Evolutionary conservation across 75 land plant species (phyloP).

Genomic region (Selaginella tamariscina): DNA sequence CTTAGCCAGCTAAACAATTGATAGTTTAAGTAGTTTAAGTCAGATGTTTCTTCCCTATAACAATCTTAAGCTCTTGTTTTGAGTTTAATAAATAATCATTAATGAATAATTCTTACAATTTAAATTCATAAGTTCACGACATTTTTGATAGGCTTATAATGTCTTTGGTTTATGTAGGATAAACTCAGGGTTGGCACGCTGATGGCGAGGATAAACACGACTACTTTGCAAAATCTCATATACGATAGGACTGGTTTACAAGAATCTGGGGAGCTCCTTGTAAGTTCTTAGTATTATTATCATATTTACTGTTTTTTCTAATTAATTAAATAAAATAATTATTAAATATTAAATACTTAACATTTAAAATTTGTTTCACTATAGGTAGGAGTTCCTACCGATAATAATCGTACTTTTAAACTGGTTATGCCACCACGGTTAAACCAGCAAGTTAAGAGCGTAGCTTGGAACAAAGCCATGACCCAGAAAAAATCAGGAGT

Average conservation of each 20-base stretch:
- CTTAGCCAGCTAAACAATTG: too few species aligned
- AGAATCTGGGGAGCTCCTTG: conserved; percentile 28
- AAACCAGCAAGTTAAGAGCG: conserved; percentile 7
- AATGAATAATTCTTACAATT: too few species aligned
- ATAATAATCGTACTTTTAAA: conserved; percentile 9
- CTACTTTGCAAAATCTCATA: conserved; percentile 17
- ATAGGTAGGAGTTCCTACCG: conserved; percentile 22
- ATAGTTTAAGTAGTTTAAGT: too few species aligned
- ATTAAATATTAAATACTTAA: too few species aligned
- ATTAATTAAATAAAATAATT: too few species aligned
- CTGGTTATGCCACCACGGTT: conserved; percentile 23
- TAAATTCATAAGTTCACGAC: too few species aligned
- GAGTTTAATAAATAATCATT: background rate
- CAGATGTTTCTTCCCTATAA: background rate
- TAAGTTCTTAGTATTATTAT: too few species aligned
- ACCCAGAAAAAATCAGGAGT: conserved; percentile 16
- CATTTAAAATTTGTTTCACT: too few species aligned
- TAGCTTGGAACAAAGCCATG: conserved; percentile 15
- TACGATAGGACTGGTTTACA: conserved; percentile 31
- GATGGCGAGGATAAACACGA: conserved; percentile 27
- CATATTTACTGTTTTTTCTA: too few species aligned
- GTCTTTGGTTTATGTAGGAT: conserved; percentile 8
- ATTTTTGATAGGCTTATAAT: background rate
- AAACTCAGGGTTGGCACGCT: conserved; percentile 19
- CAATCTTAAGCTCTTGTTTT: background rate